Evolutionary conservation across 78 protist species (phyloP), one percentile per base, ranked within the genome.

Genomic region (Diacronema lutheri): DNA sequence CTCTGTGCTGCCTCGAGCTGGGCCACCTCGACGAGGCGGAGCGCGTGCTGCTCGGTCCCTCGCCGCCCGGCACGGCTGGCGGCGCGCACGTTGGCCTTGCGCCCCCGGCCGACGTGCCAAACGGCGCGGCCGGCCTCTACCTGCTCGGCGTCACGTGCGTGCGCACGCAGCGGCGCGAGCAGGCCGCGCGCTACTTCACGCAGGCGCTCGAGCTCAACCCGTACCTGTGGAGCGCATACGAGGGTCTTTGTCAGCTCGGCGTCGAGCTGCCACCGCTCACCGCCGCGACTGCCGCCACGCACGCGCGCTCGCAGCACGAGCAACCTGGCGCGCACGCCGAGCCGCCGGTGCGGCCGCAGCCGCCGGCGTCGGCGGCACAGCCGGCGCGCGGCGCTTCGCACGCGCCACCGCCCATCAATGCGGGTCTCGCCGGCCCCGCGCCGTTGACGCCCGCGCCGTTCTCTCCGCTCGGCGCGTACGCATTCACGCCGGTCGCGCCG

Each of bases 191-290:
- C 23, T 85, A 80, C 69, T 37, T 84, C 33, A 33, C 62, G 66
- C 60, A 76, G 16, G 26, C 41, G n/a, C 83, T 85, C 50, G 87
- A 9, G 55, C 26, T 35, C 56, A 81, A 85, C 65, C 88, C 88
- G 31, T 84, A 13, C 88, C 60, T 85, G 35, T 85, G 83, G 80
- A 11, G n/a, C 26, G 88, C 88, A 21, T 85, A 57, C 33, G 88
- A 85, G 55, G 78, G 60, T 12, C 80, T 85, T 62, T 33, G 58
- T 33, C 37, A 33, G 50, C 78, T 85, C 20, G 88, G 88, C 2
- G 29, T 33, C 37, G 29, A 13, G 37, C 41, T 58, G 19, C n/a
- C 29, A 33, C 69, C 50, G 29, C 81, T 26, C 73, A 46, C 11
- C 57, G 77, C 44, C 50, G 50, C 3, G n/a, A n/a, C n/a, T n/a